Evolutionary conservation across 1,284 basidiomycete genomes (phyloP).

Genomic region (Malassezia arunalokei): DNA sequence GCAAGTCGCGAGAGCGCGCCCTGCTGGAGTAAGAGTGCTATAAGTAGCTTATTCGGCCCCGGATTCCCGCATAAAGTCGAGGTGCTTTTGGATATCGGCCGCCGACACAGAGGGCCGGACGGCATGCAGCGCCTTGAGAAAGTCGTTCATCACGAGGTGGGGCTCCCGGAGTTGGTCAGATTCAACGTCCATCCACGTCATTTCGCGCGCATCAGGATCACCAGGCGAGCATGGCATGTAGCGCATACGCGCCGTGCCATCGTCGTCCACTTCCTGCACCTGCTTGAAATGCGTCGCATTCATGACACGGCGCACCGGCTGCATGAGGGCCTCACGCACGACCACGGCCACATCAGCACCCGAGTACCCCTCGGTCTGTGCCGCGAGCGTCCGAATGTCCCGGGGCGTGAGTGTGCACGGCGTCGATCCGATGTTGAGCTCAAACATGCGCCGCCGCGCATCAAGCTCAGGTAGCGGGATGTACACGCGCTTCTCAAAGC

Average conservation of each 20-base stretch:
- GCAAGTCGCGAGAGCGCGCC: constrained; percentile 30
- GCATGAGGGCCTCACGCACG: constrained; percentile 95
- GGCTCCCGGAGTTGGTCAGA: constrained; percentile 68
- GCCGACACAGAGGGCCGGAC: constrained; percentile 80
- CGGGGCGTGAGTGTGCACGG: constrained; percentile 68
- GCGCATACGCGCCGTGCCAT: constrained; percentile 20
- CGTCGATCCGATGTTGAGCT: constrained; percentile 85
- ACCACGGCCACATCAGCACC: constrained; percentile 91
- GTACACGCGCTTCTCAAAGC: constrained; percentile 97
- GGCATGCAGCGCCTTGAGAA: constrained; percentile 67
- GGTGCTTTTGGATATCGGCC: constrained; percentile 72
- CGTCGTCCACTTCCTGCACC: constrained; percentile 23
- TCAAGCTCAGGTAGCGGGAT: constrained; percentile 90
- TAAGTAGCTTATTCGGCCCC: constrained; percentile 40
- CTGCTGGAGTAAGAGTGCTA: neutral
- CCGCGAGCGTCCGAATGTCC: constrained; percentile 71
- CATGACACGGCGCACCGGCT: constrained; percentile 91
- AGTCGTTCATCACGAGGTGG: constrained; percentile 54
- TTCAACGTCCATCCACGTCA: constrained; percentile 81
- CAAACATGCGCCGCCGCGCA: constrained; percentile 88
- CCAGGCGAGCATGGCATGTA: constrained; percentile 19
- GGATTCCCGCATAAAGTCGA: constrained; percentile 76
- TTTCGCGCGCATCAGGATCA: constrained; percentile 58
- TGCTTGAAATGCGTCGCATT: constrained; percentile 87
- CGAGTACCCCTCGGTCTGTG: constrained; percentile 80